Evolutionary conservation across 2,329 filamentous ascomycete species (phyloP), one percentile per base, ranked within the genome.

Genomic region (Colletotrichum cuscutae): DNA sequence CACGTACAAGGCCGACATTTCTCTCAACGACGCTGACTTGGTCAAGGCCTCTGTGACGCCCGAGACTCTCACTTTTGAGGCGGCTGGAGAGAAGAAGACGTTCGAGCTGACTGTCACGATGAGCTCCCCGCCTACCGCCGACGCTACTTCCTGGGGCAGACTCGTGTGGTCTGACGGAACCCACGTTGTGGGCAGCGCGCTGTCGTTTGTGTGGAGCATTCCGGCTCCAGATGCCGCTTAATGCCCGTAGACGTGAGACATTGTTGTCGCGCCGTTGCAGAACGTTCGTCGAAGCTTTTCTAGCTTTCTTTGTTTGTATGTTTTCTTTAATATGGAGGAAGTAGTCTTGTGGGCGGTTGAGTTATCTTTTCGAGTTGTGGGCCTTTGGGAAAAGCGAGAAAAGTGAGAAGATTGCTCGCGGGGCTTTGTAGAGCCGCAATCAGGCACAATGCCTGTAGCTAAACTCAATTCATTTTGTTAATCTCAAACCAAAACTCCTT

Each of bases 101-200:
- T 69, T 49, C 22, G 54, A 30, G 30, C 59, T 69, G 12, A 46
- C 60, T 1, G 58, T 49, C 1, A 71, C 22, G 24, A 32, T 72
- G 59, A 19, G 42, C 12, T 24, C 42, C 22, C 30, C 65, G 5
- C n/a, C 53, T 3, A 37, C 22, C 35, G 46, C 22, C 8, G 42
- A 63, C 13, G 54, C 59, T 2, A 49, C 9, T 2, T 53, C 70
- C 1, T 74, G 32, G 37, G 68, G 68, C 19, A 64, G 69, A 42
- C 59, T 75, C 32, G 64, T 37, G 1, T 75, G 74, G 65, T 71
- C 74, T n/a, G 69, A 73, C 61, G 60, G 69, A 11, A 64, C 49
- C 35, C 74, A 75, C 19, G 68, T 60, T 11, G 69, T 75, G 7
- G 63, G 68, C 2, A 75, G 74, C 59, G 74, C 72, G 1, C n/a